Evolutionary conservation across 1,139 yeast genomes (phyloP).

Genomic region (Hansenula anomala): DNA sequence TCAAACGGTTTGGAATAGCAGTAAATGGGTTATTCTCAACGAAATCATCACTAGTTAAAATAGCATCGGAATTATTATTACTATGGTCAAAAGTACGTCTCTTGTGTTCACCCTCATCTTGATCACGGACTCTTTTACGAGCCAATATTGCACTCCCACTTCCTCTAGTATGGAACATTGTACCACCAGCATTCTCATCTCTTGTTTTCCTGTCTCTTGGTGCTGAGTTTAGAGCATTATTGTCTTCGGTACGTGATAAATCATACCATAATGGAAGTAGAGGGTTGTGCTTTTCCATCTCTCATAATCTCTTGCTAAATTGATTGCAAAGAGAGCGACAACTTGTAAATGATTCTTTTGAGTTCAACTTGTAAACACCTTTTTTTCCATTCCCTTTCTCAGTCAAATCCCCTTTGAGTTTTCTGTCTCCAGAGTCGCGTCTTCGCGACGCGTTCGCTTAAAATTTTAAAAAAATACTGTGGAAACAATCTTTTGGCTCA

Average conservation of each 20-base stretch:
- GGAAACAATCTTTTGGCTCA: too few relatives aligned
- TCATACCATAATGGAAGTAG: slow-evolving; percentile 27
- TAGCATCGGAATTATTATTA: slow-evolving; percentile 12
- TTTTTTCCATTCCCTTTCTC: neutral
- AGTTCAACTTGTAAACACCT: neutral
- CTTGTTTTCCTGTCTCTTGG: slow-evolving; percentile 21
- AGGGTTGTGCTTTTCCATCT: slow-evolving; percentile 18
- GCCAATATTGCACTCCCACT: slow-evolving; percentile 8
- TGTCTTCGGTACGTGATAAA: slow-evolving; percentile 20
- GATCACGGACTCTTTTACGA: slow-evolving; percentile 21
- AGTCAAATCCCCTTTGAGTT: neutral
- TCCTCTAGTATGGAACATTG: slow-evolving; percentile 24
- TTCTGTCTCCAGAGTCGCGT: slow-evolving; percentile 51
- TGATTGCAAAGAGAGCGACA: too few relatives aligned
- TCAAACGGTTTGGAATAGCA: neutral
- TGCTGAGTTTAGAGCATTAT: slow-evolving; percentile 23
- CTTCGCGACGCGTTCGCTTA: too few relatives aligned
- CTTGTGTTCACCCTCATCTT: slow-evolving; percentile 18
- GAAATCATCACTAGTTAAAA: slow-evolving; percentile 17
- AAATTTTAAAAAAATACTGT: too few relatives aligned
- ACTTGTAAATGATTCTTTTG: too few relatives aligned
- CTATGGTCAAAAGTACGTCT: slow-evolving; percentile 13
- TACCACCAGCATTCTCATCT: slow-evolving; percentile 22
- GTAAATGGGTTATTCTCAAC: slow-evolving; percentile 1
- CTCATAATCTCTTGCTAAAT: slow-evolving; percentile 12